Evolutionary conservation across 768 basidiomycete species (phyloP), one percentile per base, ranked within the genome.

Genomic region (Calocybe indica): DNA sequence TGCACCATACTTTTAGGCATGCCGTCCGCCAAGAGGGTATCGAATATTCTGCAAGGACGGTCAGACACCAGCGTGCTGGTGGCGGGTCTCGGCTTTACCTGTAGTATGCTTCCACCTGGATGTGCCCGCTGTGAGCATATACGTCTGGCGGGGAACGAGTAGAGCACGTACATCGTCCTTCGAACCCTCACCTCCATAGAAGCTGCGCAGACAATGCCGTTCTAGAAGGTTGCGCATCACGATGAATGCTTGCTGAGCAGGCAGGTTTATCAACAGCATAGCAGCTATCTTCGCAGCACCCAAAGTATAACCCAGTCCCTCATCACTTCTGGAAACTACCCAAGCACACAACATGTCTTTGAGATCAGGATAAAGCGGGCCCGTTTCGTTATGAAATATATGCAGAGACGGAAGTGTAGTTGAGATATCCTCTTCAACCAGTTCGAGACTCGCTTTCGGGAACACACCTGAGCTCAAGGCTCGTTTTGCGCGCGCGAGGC

Each of bases 31-130:
- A 94, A 74, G 15, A 94, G 63, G 1, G 92, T 94, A 60, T 94
- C 92, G 53, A 95, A 95, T 58, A 94, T 92, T 57, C 90, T 92
- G 56, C 46, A 57, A 22, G 47, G 42, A 38, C 30, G 37, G 13
- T 41, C 10, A 40, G 42, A 30, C 51, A 47, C 39, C 36, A 33
- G 9, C 10, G 31, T 40, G 13, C 48, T 5, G 50, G n/a, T 8
- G 32, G 46, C 13, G 12, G 37, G 14, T 12, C 52, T 15, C 33
- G 39, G 40, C 37, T 51, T 45, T 60, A 91, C 89, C 92, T 80
- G 67, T 90, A 92, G 64, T 94, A 94, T 5, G 88, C 92, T 63
- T 93, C 91, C 44, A 89, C 82, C 92, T 92, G 62, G 14, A 46
- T 62, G 47, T 66, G 46, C 63, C 60, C 55, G 45, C 29, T 43